Percentiles rank a stretch among this genome's conserved stretches.
Conservation (phyloP, 345 rosid genomes). For the Streptanthus diversifolius region DNA sequence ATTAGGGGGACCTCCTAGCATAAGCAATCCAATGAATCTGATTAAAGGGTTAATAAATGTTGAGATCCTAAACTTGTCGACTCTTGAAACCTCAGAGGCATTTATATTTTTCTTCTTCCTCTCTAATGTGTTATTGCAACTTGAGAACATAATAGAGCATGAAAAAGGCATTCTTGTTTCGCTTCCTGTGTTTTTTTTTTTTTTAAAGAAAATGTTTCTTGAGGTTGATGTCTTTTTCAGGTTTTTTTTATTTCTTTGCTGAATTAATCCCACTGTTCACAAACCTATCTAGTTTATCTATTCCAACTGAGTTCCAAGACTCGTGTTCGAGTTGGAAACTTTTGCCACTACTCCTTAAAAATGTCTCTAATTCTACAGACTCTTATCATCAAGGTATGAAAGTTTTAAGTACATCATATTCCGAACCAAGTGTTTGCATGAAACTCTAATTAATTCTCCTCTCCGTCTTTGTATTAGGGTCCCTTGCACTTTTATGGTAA, state of each 20-base stretch:
- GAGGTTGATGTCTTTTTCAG: background rate
- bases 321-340: background rate
- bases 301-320: background rate
- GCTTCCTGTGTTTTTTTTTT: too few species aligned
- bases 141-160: background rate
- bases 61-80: background rate
- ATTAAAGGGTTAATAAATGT: background rate
- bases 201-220: too few species aligned
- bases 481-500: background rate
- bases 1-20: background rate
- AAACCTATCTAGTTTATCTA: background rate
- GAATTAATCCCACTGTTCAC: background rate
- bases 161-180: background rate
- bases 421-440: background rate
- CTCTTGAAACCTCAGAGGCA: background rate
- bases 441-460: background rate
- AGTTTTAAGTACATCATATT: background rate
- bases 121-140: too few species aligned
- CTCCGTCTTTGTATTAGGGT: background rate
- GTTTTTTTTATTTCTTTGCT: background rate
- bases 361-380: background rate
- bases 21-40: background rate
- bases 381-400: conserved; percentile 5
- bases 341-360: background rate
- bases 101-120: background rate